A percentile compares a stretch with the other conserved stretches of the same genome.
Conservation (phyloP, 352 stramenopile genomes). For the Elongisporangium anandrum region DNA sequence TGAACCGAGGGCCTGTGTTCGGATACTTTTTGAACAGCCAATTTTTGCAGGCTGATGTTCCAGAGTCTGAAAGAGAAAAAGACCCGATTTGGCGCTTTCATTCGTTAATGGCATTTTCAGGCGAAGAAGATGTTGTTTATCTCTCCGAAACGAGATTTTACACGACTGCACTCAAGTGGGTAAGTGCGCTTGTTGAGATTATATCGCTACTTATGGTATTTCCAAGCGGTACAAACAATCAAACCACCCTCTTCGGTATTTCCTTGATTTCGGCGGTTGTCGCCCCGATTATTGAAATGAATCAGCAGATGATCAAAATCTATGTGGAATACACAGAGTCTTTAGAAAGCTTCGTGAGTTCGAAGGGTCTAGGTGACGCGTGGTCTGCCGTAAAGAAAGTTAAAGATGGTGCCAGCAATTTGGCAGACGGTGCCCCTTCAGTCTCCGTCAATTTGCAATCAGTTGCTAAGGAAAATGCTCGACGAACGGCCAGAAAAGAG, state of each 20-base stretch:
- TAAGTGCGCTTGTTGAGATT: conserved; percentile 42
- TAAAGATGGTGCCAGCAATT: conserved; percentile 7
- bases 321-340: conserved; percentile 51
- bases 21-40: conserved; percentile 60
- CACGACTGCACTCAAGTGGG: conserved; percentile 46
- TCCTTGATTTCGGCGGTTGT: conserved; percentile 36
- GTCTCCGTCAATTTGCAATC: conserved; percentile 11
- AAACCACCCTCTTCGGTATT: conserved; percentile 17
- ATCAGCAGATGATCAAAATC: conserved; percentile 44
- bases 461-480: neutral
- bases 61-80: conserved; percentile 46
- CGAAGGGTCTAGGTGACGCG: conserved; percentile 17
- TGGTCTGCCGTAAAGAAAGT: conserved; percentile 11
- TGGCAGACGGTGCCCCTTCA: conserved; percentile 5
- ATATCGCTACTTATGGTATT: conserved; percentile 35
- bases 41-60: conserved; percentile 55
- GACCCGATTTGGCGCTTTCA: conserved; percentile 47
- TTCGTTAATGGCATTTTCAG: conserved; percentile 18
- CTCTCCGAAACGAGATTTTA: conserved; percentile 45
- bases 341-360: conserved; percentile 19
- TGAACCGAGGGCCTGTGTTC: conserved; percentile 51
- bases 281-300: conserved; percentile 42
- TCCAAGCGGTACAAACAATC: conserved; percentile 5
- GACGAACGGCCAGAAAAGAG: neutral
- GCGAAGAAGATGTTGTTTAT: conserved; percentile 49